Evolutionary conservation across 2,329 filamentous ascomycete species (phyloP), one percentile per base, ranked within the genome.

Genomic region (Rachicladosporium sp.): DNA sequence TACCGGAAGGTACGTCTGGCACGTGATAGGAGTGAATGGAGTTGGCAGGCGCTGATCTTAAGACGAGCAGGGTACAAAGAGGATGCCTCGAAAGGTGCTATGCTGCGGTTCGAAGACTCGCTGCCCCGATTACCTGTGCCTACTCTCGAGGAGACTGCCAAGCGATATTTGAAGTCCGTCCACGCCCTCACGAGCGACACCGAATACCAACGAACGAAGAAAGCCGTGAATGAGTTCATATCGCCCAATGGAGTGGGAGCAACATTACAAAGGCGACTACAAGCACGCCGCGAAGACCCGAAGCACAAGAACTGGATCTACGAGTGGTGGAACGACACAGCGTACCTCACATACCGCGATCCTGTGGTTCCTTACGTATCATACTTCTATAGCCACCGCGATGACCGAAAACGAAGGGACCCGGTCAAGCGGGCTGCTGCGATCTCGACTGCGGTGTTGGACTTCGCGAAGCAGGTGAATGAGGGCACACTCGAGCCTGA

Each of bases 311-410:
- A 96, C 67, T 98, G 91, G 91, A 72, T 98, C 42, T 79, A 82
- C 52, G 89, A 98, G 52, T 98, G 91, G 91, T 98, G 91, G 91
- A 96, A 98, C 62, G 78, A 94, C 38, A 77, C 79, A 4, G 91
- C 91, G 43, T 98, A 98, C 66, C 77, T 98, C 49, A 74, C 68
- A 49, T 96, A 96, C 69, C 82, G 89, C 50, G 91, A 96, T 61
- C 91, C 91, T 2, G 85, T 98, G 35, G 84, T 96, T 11, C 91
- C 91, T 45, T 98, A 96, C 60, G 91, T 98, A 56, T 94, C 86
- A 64, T 98, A 98, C 74, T 98, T 98, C 69, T 98, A 98, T 70
- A 95, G 88, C 40, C 89, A 96, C 69, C 78, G 86, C 50, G 91
- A 98, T 64, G 93, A 98, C 65, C 79, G 85, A 51, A 75, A 80